Base-by-base conservation (phyloP, 106 monocot species). In the Phalaenopsis aphrodite region DNA sequence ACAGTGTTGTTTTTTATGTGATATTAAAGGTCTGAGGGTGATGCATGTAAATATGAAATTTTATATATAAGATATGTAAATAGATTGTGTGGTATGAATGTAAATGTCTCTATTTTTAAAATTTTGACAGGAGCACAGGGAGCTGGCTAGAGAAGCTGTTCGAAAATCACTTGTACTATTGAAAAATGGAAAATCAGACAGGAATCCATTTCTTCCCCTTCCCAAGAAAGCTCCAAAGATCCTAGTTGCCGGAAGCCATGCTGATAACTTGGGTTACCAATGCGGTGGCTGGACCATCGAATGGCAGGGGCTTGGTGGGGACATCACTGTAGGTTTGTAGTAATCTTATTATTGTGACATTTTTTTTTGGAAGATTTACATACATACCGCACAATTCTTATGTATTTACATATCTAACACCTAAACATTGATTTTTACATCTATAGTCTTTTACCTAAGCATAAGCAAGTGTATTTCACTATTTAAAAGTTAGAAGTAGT, bases 201-300 rank as follows among this genome's bases (percentile, higher is more conserved):
- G 78, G 37, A 41, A 84, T 24, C 82, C 81, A 73, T 82, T 92
- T 56, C 55, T 92, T 18, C 92, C 92, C 15, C 79, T 92, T 8
- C 84, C 92, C 14, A 92, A 89, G 83, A 93, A 88, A 42, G 83
- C 79, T 15, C 45, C 73, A 19, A 90, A 78, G 58, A 88, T 93
- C 52, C 87, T 93, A 23, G 93, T 93, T 36, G 88, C 90, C 24
- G 93, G 93, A 42, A 80, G 78, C 19, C 93, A 93, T 84, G 90
- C 90, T 14, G 79, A 86, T 72, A 88, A 93, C 77, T 81, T 93
- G 56, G 93, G 93, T 11, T 90, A 88, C 39, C 93, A 93, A 16
- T 93, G 93, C 84, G 93, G 93, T 52, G 93, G 93, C 9, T 93
- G 93, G 93, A 87, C 88, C 6, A 90, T 93, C 67, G 52, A 83